phyloP scores from a whole-genome alignment of 495 filamentous ascomycete genomes.

The Wilcoxina mikolae region DNA sequence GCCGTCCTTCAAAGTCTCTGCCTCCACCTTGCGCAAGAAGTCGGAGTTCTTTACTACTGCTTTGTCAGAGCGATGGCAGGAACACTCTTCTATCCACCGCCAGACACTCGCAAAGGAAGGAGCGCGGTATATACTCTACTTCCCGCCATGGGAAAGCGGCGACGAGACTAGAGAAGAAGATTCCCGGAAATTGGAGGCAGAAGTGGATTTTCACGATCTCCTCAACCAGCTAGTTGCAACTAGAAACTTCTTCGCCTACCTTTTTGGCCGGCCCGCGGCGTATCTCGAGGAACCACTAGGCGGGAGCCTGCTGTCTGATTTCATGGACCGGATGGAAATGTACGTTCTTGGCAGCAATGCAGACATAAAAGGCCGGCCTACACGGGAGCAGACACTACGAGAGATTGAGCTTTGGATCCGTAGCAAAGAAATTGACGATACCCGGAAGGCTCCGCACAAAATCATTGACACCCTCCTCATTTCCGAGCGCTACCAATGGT shows the following conservation, averaged over 20 bases:
- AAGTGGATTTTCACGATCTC: neutral
- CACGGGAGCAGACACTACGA: neutral
- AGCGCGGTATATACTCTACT: conserved; percentile 3
- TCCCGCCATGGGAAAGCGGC: conserved; percentile 5
- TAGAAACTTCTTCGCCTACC: conserved; percentile 7
- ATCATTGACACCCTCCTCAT: conserved; percentile 4
- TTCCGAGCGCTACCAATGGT: conserved; percentile 7
- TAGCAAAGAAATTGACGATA: conserved; percentile 1
- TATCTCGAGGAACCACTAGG: neutral
- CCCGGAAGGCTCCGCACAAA: neutral
- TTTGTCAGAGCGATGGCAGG: conserved; percentile 3
- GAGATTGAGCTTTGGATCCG: conserved; percentile 3
- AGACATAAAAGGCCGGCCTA: neutral
- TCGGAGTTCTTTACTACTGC: conserved; percentile 6
- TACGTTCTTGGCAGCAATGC: neutral
- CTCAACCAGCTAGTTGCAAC: conserved; percentile 3
- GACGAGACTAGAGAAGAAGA: neutral
- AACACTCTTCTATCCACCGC: neutral
- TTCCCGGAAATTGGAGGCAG: neutral
- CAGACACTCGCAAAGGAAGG: neutral
- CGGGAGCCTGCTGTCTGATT: neutral
- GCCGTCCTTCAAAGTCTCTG: neutral
- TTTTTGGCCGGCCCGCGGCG: neutral
- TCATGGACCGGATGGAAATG: conserved; percentile 10
- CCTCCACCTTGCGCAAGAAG: neutral